Conservation (phyloP, 306 rosid genomes). For the Corylus americana region DNA sequence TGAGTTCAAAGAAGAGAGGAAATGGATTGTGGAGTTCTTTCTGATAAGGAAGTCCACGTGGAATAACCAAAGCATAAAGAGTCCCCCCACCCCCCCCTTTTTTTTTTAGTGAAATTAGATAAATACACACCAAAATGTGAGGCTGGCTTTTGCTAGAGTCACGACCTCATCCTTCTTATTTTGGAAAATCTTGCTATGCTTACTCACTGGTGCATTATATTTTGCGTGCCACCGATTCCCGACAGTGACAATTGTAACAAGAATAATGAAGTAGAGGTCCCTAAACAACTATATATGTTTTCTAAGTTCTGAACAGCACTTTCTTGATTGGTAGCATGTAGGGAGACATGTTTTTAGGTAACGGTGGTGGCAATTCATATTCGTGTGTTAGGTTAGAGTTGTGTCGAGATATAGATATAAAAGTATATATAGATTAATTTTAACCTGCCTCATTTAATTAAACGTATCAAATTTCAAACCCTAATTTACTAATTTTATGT, state of each 20-base stretch:
- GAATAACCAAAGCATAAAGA: constrained; percentile 14
- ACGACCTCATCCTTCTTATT: constrained; percentile 51
- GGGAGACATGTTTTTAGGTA: no score
- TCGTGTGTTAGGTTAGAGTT: no score
- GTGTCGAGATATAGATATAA: no score
- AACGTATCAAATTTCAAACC: no score
- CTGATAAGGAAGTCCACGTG: constrained; percentile 8
- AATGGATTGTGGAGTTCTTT: constrained; percentile 26
- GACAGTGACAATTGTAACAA: neutral
- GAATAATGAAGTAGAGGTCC: neutral
- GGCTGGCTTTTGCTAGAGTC: constrained; percentile 40
- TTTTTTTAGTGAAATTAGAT: constrained; percentile 4
- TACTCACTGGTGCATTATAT: constrained; percentile 19
- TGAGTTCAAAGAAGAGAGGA: constrained; percentile 4
- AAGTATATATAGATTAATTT: no score
- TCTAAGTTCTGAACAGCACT: neutral
- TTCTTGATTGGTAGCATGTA: no score
- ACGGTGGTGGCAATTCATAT: no score
- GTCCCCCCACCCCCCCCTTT: no score
- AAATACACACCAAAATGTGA: constrained; percentile 21
- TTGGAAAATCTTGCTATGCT: neutral
- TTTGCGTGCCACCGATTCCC: neutral
- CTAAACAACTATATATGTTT: neutral
- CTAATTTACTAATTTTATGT: no score
- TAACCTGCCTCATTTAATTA: no score